These are phyloP conservation scores for Cocos nucifera DNA, from an alignment of 176 grass and related monocot genomes.

Conservation along the genomic window DNA sequence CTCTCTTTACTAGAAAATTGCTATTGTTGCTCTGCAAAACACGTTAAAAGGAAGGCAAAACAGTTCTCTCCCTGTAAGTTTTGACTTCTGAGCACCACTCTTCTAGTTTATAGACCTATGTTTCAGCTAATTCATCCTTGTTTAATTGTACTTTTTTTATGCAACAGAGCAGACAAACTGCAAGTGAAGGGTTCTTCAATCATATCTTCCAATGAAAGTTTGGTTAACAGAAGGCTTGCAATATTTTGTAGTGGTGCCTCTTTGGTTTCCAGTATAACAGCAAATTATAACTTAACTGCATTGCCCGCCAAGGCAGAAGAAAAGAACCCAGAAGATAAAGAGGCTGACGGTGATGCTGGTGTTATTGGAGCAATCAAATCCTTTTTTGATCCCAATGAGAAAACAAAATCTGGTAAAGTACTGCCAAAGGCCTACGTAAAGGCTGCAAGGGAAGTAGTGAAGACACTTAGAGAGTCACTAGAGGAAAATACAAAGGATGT, in stretches of 20 bases:
- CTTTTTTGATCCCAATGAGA: conserved; percentile 75
- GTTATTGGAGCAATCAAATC: conserved; percentile 64
- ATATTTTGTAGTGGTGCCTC: conserved; percentile 26
- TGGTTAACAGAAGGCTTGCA: conserved; percentile 18
- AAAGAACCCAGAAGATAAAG: background rate
- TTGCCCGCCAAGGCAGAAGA: conserved; percentile 36
- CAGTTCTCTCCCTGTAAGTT: conserved; percentile 15
- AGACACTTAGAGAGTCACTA: conserved; percentile 79
- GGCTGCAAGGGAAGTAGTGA: conserved; percentile 78
- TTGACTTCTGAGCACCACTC: conserved; percentile 1
- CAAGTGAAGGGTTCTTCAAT: conserved; percentile 4
- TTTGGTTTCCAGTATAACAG: conserved; percentile 21
- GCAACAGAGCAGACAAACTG: conserved; percentile 59
- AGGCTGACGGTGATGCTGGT: conserved; percentile 16
- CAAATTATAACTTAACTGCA: background rate
- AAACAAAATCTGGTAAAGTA: conserved; percentile 68
- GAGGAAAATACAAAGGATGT: conserved; percentile 48
- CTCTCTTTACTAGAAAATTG: conserved; percentile 31
- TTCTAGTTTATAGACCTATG: background rate
- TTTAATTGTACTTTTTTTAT: conserved; percentile 10
- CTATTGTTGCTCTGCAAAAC: conserved; percentile 22
- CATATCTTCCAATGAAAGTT: conserved; percentile 1
- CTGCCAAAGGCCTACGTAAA: conserved; percentile 89
- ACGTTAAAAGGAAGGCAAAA: background rate
- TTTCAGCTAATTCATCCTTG: background rate